Base-by-base conservation (phyloP, 805 yeast species). In the Saccharomycopsis vini region DNA sequence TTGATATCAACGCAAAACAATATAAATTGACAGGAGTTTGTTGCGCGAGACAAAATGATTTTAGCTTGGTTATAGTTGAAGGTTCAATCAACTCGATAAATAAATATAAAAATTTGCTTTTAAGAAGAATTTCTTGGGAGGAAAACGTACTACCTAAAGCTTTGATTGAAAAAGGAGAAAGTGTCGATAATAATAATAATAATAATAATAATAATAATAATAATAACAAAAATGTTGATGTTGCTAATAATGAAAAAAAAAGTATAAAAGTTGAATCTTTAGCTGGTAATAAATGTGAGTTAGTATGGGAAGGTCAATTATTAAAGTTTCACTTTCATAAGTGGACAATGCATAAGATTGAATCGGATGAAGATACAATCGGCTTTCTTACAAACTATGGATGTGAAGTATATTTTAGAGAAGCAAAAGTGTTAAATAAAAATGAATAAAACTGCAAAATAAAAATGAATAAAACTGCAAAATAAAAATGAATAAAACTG, bases 1-100 rank as follows among this genome's bases (percentile, higher is more conserved):
- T 89, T 5, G 89, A 86, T 54, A 74, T 73, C 49, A 87, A 87
- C 59, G 95, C 95, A 1, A 77, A 77, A 50, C 90, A 90, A 56
- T 58, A 77, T 39, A 72, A 66, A 2, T 60, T 89, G 21, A 67
- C 66, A 2, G 99, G 98, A 0, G 66, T 76, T 21, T 70, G 79
- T 45, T 54, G 80, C 3, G 57, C 67, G 2, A 58, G 72, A 19
- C 63, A 68, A 2, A 60, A 53, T 13, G 40, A 56, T 5, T 71
- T 75, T 49, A 74, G 74, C 32, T 55, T 89, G 33, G 69, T 90
- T 0, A 66, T 90, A 2, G 81, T 77, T 1, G 90, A 85, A 53
- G 97, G 97, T 0, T 79, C 82, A 0, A 72, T 65, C 26, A 77
- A 77, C 49, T 66, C 77, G 30, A 61, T 83, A 19, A 67, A 66